These are phyloP conservation scores for Knoxdaviesia capensis DNA, from an alignment of 2,329 filamentous ascomycete genomes.

Conservation along the genomic window DNA sequence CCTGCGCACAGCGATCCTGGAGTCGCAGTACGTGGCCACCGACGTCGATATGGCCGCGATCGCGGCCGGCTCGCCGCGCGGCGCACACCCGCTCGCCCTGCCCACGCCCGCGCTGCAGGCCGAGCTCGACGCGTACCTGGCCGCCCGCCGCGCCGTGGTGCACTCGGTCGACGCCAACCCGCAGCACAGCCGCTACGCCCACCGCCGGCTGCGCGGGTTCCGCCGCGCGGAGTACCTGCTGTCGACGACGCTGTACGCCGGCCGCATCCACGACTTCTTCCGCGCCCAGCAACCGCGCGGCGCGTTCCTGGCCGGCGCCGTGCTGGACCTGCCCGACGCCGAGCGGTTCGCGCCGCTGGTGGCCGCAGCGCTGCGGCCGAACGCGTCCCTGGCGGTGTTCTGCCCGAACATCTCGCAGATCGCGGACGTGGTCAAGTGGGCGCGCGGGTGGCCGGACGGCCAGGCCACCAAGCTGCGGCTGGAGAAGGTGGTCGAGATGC, in stretches of 20 bases:
- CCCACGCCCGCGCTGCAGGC: conserved; percentile 7
- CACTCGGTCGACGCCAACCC: conserved; percentile 51
- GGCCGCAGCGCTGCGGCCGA: conserved; percentile 35
- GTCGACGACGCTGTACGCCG: conserved; percentile 56
- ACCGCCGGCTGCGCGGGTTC: conserved; percentile 44
- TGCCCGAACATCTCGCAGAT: conserved; percentile 65
- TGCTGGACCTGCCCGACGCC: conserved; percentile 53
- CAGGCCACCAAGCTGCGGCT: conserved; percentile 28
- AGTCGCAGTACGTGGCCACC: conserved; percentile 2
- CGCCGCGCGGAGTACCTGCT: conserved; percentile 47
- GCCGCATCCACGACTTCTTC: conserved; percentile 30
- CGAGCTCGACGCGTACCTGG: conserved; percentile 22
- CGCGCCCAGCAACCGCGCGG: conserved; percentile 17
- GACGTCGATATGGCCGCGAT: conserved; percentile 5
- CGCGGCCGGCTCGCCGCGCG: neutral
- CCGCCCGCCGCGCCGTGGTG: conserved; percentile 44
- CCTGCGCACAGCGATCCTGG: conserved; percentile 12
- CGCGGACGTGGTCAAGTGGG: conserved; percentile 35
- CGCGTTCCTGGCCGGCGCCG: conserved; percentile 45
- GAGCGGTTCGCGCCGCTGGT: conserved; percentile 26
- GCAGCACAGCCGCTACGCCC: conserved; percentile 42
- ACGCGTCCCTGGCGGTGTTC: conserved; percentile 50
- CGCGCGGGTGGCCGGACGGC: neutral
- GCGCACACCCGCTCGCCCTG: conserved; percentile 8
- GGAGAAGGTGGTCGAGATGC: conserved; percentile 40